Base-by-base conservation (phyloP, 352 stramenopile species). In the Globisporangium irregulare region DNA sequence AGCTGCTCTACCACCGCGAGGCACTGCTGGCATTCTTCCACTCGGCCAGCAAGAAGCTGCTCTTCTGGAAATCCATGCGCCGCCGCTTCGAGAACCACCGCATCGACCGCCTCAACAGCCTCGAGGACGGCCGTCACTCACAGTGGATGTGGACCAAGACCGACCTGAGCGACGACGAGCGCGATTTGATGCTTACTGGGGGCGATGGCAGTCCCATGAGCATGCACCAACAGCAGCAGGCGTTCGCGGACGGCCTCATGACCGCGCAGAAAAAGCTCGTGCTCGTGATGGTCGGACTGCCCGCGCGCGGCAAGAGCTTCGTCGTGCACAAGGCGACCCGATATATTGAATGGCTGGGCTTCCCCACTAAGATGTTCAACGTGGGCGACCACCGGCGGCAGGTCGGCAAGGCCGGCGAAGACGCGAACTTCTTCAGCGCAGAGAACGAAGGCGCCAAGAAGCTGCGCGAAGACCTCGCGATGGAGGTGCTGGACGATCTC, bases 281-380 rank as follows among this genome's bases (percentile, higher is more conserved):
- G 50, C 86, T 98, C 58, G 90, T 97, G 29, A 91, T 98, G 77
- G 94, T 98, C 51, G 95, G 95, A 3, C 74, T 98, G n/a, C 94
- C 95, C 0, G 95, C 93, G 43, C 87, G 95, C 57, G 95, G 95
- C 70, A 98, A 98, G 87, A 98, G 90, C 64, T 99, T 99, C 70
- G 93, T 99, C 36, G 89, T 96, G 69, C 87, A 97, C 62, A 98
- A 98, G 73, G 79, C 97, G 6, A 81, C 91, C 64, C 87, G 88
- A 54, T 98, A 98, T 76, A 87, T 98, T n/a, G 87, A 92, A 67
- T 99, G 94, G 94, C 73, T 95, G 27, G 93, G 94, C 8, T 90
- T 86, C 41, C 80, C 89, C 38, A 98, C 90, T 59, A 90, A 90
- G 69, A 96, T 98, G 58, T 99, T 99, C 71, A 99, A 99, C 68